Conservation (phyloP, 2,329 filamentous ascomycete species). For the Cryphonectria radicalis region DNA sequence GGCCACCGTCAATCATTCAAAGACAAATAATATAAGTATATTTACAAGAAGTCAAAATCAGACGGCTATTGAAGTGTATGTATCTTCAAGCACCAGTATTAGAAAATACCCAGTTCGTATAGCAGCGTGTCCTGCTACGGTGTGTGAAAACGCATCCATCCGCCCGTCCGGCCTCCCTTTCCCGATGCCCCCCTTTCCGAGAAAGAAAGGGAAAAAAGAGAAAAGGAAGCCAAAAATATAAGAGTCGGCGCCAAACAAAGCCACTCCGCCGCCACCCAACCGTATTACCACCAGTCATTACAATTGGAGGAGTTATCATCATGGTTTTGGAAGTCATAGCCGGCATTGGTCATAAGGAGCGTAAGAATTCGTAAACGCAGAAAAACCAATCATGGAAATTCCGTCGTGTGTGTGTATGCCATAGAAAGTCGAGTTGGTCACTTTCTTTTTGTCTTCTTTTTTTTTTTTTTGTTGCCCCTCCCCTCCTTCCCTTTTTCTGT, state of each 20-base stretch:
- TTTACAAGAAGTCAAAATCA: conserved; percentile 17
- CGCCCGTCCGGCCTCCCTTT: background rate
- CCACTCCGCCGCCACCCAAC: background rate
- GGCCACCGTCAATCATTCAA: no score
- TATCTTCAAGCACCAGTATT: conserved; percentile 11
- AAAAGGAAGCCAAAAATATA: background rate
- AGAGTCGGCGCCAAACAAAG: background rate
- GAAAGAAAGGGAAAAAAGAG: background rate
- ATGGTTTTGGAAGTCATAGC: background rate
- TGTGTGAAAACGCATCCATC: background rate
- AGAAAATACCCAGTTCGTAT: conserved; percentile 6
- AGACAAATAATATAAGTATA: background rate
- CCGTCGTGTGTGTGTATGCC: background rate
- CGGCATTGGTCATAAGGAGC: conserved; percentile 17
- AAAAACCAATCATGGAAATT: background rate
- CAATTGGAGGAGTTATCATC: conserved; percentile 1
- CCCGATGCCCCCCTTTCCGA: background rate
- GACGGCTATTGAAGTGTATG: conserved; percentile 15
- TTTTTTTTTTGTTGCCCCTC: no score
- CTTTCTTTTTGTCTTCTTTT: background rate
- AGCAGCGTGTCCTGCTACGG: conserved; percentile 2
- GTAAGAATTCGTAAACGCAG: conserved; percentile 24
- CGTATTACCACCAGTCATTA: background rate
- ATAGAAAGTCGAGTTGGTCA: background rate
- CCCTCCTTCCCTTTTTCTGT: background rate